Evolutionary conservation across 805 yeast genomes (phyloP).

Genomic region (Sugiyamaella qingdaonensis): DNA sequence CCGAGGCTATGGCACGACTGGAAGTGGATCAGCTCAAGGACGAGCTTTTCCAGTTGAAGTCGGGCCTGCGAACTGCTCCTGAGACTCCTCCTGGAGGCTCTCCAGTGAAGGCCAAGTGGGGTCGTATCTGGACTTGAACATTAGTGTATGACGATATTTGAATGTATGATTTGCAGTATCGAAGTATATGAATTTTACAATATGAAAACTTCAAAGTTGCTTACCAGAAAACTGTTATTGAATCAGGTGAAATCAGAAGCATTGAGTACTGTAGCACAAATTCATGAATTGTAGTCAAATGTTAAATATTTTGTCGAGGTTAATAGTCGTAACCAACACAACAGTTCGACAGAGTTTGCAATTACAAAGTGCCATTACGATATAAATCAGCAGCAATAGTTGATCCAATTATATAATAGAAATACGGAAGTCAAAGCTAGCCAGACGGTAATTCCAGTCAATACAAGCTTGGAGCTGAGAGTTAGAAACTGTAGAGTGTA

Average conservation of each 20-base stretch:
- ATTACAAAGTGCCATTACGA: too few relatives aligned
- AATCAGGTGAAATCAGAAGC: background rate
- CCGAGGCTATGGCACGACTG: slow-evolving; percentile 30
- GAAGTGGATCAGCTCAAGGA: slow-evolving; percentile 22
- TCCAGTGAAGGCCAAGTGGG: background rate
- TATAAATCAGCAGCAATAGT: too few relatives aligned
- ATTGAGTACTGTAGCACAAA: too few relatives aligned
- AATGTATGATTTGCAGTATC: background rate
- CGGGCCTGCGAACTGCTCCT: background rate
- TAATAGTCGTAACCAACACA: too few relatives aligned
- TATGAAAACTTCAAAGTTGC: background rate
- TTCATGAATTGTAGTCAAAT: too few relatives aligned
- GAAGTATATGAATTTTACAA: background rate
- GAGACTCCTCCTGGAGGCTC: background rate
- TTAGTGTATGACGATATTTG: background rate
- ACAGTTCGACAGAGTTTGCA: too few relatives aligned
- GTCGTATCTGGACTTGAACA: background rate
- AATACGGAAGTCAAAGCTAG: too few relatives aligned
- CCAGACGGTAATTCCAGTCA: too few relatives aligned
- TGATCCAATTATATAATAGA: too few relatives aligned
- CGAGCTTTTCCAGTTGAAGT: background rate
- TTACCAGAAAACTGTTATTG: background rate
- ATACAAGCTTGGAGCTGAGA: too few relatives aligned
- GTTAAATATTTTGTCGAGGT: too few relatives aligned
- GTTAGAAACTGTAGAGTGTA: background rate